Evolutionary conservation across 352 stramenopile species (phyloP).

Genomic region (Pythium insidiosum): DNA sequence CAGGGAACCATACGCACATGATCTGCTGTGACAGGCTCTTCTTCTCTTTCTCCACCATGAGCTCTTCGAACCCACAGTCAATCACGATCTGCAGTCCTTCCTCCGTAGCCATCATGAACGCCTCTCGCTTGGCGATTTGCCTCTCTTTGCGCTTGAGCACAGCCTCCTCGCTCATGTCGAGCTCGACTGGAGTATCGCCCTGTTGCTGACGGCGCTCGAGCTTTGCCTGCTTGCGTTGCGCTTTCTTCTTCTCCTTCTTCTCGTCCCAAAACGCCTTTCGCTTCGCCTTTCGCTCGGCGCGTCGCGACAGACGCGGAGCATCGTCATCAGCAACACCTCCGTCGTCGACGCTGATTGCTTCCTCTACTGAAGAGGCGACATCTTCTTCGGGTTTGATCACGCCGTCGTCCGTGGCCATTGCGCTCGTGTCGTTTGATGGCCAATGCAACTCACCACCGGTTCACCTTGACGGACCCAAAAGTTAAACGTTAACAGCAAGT

Average conservation of each 20-base stretch:
- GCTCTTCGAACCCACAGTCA: slow-evolving; percentile 91
- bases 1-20: slow-evolving; percentile 70
- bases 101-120: slow-evolving; percentile 77
- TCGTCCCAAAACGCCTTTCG: slow-evolving; percentile 59
- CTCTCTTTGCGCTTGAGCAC: slow-evolving; percentile 55
- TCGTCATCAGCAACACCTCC: neutral
- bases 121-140: slow-evolving; percentile 56
- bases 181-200: slow-evolving; percentile 30
- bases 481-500: neutral
- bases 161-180: slow-evolving; percentile 77
- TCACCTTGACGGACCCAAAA: neutral
- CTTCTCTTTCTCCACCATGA: slow-evolving; percentile 91
- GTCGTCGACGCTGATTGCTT: neutral
- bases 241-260: slow-evolving; percentile 85
- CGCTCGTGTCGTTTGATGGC: slow-evolving; percentile 7
- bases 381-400: too few relatives aligned
- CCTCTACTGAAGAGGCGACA: too few relatives aligned
- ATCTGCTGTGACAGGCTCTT: slow-evolving; percentile 93
- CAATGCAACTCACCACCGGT: neutral
- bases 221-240: slow-evolving; percentile 35
- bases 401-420: too few relatives aligned
- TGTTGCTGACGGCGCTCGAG: slow-evolving; percentile 26
- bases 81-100: slow-evolving; percentile 83
- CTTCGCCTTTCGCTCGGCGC: slow-evolving; percentile 49
- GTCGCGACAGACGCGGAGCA: slow-evolving; percentile 29